A percentile compares a stretch with the other conserved stretches of the same genome.
These are phyloP conservation scores for Symbiodinium pilosum DNA, from an alignment of 73 alveolate genomes.

Conservation along the genomic window DNA sequence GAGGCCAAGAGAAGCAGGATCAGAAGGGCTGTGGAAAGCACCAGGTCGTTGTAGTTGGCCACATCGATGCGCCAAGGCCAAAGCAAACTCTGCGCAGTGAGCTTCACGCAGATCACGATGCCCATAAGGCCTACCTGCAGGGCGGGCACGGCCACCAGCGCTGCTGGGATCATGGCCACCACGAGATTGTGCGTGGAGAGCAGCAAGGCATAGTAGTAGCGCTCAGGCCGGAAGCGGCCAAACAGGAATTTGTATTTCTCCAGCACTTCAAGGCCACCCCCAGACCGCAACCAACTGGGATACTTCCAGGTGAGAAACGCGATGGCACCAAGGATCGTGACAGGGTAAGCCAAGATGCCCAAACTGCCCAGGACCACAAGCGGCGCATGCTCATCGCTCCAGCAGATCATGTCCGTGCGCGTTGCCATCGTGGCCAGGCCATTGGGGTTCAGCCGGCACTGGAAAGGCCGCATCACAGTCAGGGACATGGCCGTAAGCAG, in stretches of 20 bases:
- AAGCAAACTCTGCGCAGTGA: neutral
- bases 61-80: constrained; percentile 41
- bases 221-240: constrained; percentile 39
- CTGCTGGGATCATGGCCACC: constrained; percentile 30
- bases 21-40: constrained; percentile 1
- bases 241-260: constrained; percentile 21
- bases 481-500: constrained; percentile 54
- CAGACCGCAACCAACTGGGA: neutral
- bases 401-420: constrained; percentile 5
- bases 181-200: neutral
- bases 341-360: constrained; percentile 27
- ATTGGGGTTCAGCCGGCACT: constrained; percentile 42
- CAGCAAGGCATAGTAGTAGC: constrained; percentile 38
- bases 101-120: neutral
- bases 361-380: neutral
- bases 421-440: neutral
- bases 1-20: constrained; percentile 15
- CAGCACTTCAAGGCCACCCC: neutral
- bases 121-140: constrained; percentile 53
- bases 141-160: constrained; percentile 30
- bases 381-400: neutral
- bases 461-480: constrained; percentile 40
- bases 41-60: constrained; percentile 48
- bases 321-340: neutral
- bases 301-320: constrained; percentile 9